phyloP scores from a whole-genome alignment of 1,284 basidiomycete species.

The Rhodofomes roseus region DNA sequence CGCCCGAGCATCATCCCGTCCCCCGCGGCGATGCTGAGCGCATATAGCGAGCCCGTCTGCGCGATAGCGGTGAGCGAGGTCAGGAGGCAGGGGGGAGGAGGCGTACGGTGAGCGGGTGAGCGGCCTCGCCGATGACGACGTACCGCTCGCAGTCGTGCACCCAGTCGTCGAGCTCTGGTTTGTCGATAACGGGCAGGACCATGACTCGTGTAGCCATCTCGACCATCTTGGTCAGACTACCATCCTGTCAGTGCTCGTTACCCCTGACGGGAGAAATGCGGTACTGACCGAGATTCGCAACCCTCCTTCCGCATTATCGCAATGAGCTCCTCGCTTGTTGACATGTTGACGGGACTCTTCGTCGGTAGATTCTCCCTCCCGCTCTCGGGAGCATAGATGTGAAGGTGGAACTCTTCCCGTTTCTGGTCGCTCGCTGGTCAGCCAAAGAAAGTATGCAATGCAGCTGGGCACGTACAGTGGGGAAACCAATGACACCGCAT shows the following conservation, averaged over 20 bases:
- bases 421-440: neutral
- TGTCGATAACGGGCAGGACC: slow-evolving; percentile 11
- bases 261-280: too few species aligned
- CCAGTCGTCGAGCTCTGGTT: slow-evolving; percentile 24
- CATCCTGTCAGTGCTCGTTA: too few species aligned
- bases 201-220: slow-evolving; percentile 7
- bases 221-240: slow-evolving; percentile 16
- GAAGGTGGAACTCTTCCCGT: neutral
- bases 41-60: slow-evolving; percentile 51
- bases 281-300: slow-evolving; percentile 13
- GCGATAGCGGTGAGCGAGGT: neutral
- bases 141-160: slow-evolving; percentile 21
- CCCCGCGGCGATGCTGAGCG: slow-evolving; percentile 47
- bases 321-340: neutral
- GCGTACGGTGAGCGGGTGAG: slow-evolving; percentile 50
- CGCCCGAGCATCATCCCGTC: slow-evolving; percentile 55
- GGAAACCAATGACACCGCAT: slow-evolving; percentile 15
- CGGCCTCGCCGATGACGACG: slow-evolving; percentile 35
- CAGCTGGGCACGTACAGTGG: slow-evolving; percentile 9
- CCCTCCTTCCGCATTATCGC: slow-evolving; percentile 2
- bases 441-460: neutral
- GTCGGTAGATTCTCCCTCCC: neutral
- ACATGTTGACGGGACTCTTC: neutral
- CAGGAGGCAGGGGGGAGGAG: neutral
- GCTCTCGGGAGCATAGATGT: neutral